Conservation (phyloP, 2,329 filamentous ascomycete genomes). For the Microascus cirrosus region DNA sequence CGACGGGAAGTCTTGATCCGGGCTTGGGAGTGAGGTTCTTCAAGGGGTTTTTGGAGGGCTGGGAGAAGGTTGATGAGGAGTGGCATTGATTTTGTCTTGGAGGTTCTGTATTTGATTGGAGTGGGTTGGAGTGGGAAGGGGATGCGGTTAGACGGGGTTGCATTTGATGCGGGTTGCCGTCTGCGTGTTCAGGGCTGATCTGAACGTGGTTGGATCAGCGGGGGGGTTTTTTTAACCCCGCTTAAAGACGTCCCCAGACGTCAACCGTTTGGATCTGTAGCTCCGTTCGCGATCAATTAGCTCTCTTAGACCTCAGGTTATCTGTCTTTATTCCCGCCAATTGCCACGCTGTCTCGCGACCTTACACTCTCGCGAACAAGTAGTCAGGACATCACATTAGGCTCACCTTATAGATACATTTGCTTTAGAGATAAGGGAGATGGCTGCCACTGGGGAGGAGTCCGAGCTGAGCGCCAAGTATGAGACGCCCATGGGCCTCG, state of each 20-base stretch:
- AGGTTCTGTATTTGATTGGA: not conserved
- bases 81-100: conserved; percentile 36
- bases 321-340: too few relatives aligned
- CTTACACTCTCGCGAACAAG: not conserved
- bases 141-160: too few relatives aligned
- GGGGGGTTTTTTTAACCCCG: too few relatives aligned
- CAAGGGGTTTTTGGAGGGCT: conserved; percentile 79
- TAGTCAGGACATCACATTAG: not conserved
- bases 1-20: conserved; percentile 75
- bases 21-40: conserved; percentile 82
- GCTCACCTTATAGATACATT: not conserved
- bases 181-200: too few relatives aligned
- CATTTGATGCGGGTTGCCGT: too few relatives aligned
- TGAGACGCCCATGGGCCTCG: conserved; percentile 31
- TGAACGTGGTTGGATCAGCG: too few relatives aligned
- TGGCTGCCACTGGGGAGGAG: conserved; percentile 5
- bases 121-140: not conserved
- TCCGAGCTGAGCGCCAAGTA: conserved; percentile 31
- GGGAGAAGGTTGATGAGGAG: conserved; percentile 73
- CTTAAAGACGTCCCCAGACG: too few relatives aligned
- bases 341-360: too few relatives aligned
- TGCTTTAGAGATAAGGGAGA: not conserved
- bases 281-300: too few relatives aligned
- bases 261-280: too few relatives aligned
- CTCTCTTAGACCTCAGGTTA: too few relatives aligned